phyloP scores from a whole-genome alignment of 768 basidiomycete genomes.

The Agaricus subrufescens region DNA sequence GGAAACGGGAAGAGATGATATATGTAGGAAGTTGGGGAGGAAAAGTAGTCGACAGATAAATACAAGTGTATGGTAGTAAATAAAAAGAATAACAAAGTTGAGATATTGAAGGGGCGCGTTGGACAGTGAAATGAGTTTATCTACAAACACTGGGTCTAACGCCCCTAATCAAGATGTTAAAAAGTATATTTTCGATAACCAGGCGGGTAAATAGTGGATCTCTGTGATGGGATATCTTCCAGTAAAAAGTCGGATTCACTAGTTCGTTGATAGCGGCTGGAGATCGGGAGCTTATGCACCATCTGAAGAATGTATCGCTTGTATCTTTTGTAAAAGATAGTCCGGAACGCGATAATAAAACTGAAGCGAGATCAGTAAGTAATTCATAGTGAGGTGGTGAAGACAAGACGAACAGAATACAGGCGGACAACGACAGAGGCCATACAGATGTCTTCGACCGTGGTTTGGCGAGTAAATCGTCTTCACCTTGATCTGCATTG shows the following conservation, averaged over 20 bases:
- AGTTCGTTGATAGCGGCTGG: neutral
- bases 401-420: neutral
- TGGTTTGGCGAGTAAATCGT: neutral
- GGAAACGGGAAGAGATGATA: too few species aligned
- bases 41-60: too few species aligned
- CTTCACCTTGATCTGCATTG: neutral
- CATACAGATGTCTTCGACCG: neutral
- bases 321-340: neutral
- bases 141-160: too few species aligned
- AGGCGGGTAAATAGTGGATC: neutral
- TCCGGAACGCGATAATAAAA: neutral
- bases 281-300: neutral
- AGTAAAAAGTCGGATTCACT: neutral
- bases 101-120: too few species aligned
- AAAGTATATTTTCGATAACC: neutral
- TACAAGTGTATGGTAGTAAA: too few species aligned
- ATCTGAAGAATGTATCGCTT: neutral
- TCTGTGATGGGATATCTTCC: neutral
- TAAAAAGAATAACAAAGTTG: too few species aligned
- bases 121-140: too few species aligned
- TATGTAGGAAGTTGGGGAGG: too few species aligned
- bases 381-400: neutral
- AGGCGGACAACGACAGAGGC: neutral
- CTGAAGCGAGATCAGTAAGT: neutral
- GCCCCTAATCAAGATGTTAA: neutral